Percentiles rank a stretch among this genome's conserved stretches.
Evolutionary conservation across 768 basidiomycete genomes (phyloP).

Genomic region (Phylloporus sp.): DNA sequence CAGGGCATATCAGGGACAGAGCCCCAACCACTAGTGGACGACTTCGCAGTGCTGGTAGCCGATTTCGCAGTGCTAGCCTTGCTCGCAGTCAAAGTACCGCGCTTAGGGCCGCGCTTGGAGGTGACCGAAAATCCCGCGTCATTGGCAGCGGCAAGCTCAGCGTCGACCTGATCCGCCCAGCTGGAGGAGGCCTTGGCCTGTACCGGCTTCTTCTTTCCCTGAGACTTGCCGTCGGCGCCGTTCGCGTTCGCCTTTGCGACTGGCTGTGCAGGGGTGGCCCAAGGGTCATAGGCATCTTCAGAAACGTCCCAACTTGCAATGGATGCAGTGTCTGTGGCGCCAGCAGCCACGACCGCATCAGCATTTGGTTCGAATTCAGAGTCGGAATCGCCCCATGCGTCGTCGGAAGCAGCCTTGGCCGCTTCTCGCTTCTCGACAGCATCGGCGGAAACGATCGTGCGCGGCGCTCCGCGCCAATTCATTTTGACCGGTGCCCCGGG

Average conservation of each 20-base stretch:
- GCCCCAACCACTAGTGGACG: conserved; percentile 27
- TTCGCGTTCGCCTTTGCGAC: conserved; percentile 8
- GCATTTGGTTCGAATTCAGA: conserved; percentile 10
- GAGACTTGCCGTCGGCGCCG: not conserved
- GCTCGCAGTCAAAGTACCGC: conserved; percentile 11
- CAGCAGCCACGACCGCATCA: not conserved
- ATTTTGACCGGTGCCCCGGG: conserved; percentile 29
- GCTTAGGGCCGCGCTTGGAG: conserved; percentile 14
- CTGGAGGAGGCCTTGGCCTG: conserved; percentile 2
- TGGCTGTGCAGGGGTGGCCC: conserved; percentile 7
- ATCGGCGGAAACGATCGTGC: conserved; percentile 24
- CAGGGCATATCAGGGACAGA: conserved; percentile 19
- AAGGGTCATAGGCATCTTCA: conserved; percentile 21
- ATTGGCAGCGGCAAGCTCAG: conserved; percentile 4
- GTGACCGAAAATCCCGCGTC: not conserved
- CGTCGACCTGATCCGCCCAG: conserved; percentile 30
- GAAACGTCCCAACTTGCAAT: conserved; percentile 20
- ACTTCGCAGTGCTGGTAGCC: conserved; percentile 8
- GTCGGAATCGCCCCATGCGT: conserved; percentile 21
- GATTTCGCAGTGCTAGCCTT: no score
- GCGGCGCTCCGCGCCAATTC: conserved; percentile 28
- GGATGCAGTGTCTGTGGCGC: conserved; percentile 12
- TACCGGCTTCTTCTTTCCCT: conserved; percentile 7
- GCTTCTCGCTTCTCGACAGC: conserved; percentile 23
- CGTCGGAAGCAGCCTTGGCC: conserved; percentile 2